Evolutionary conservation across 768 basidiomycete genomes (phyloP).

Genomic region (Cystobasidiopsis lactophilus): DNA sequence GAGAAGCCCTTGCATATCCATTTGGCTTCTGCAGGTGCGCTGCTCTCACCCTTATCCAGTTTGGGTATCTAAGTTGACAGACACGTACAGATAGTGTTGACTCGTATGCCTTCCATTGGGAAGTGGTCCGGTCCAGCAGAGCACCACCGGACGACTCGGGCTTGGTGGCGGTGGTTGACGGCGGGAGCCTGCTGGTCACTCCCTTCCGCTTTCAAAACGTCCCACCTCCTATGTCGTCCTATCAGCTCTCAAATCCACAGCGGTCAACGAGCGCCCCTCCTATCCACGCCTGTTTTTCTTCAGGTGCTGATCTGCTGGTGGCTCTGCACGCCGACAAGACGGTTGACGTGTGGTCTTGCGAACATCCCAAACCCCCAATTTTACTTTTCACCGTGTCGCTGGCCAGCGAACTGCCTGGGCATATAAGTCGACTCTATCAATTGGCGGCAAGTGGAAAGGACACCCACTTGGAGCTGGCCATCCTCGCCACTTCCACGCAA

Average conservation of each 20-base stretch:
- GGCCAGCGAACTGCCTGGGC: too few species aligned
- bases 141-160: conserved; percentile 53
- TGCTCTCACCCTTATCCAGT: neutral
- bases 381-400: too few species aligned
- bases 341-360: conserved; percentile 50
- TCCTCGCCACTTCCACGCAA: too few species aligned
- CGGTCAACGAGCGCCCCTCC: conserved; percentile 29
- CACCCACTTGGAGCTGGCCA: too few species aligned
- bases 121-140: conserved; percentile 42
- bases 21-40: conserved; percentile 44
- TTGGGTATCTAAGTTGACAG: conserved; percentile 1
- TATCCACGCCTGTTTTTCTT: conserved; percentile 43
- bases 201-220: conserved; percentile 84
- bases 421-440: too few species aligned
- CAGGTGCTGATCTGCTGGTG: conserved; percentile 33
- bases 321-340: conserved; percentile 45
- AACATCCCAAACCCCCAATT: too few species aligned
- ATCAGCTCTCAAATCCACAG: conserved; percentile 20
- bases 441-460: too few species aligned
- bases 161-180: conserved; percentile 70
- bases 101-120: conserved; percentile 49
- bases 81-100: conserved; percentile 20
- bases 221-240: conserved; percentile 90
- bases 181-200: conserved; percentile 61
- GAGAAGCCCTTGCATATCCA: conserved; percentile 47